These are phyloP conservation scores for Zea luxurians DNA, from an alignment of 176 grass and related monocot species.

Conservation along the genomic window DNA sequence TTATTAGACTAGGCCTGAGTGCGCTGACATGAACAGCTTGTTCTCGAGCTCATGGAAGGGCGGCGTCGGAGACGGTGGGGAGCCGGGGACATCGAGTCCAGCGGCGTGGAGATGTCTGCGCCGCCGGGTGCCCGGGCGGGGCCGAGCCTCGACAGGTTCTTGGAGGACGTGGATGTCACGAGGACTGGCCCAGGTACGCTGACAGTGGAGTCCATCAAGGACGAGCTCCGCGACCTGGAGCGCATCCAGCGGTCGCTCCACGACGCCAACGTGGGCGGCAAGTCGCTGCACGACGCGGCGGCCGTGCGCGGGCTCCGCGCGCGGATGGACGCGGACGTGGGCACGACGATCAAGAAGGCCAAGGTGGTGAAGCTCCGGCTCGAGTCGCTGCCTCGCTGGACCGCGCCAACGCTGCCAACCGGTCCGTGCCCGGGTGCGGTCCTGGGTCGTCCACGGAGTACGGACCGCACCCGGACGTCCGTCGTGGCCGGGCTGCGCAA, in stretches of 20 bases:
- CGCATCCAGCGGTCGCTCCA: constrained; percentile 65
- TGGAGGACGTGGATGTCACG: constrained; percentile 59
- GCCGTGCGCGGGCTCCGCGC: constrained; percentile 66
- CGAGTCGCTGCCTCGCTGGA: constrained; percentile 91
- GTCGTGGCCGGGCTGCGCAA: constrained; percentile 79
- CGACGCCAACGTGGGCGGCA: constrained; percentile 72
- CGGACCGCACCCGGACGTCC: constrained; percentile 79
- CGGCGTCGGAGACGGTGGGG: constrained; percentile 15
- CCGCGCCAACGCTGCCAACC: constrained; percentile 92
- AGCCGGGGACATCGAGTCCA: constrained; percentile 47
- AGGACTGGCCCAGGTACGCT: too few species aligned
- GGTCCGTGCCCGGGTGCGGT: constrained; percentile 64
- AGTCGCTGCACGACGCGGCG: constrained; percentile 79
- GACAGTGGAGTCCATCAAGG: constrained; percentile 69
- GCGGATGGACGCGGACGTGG: constrained; percentile 74
- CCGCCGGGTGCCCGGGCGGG: constrained; percentile 43
- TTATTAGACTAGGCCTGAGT: too few species aligned
- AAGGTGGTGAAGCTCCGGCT: constrained; percentile 86
- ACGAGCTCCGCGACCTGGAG: constrained; percentile 83
- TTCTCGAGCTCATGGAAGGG: background rate
- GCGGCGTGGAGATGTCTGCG: constrained; percentile 59
- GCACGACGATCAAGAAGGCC: constrained; percentile 78
- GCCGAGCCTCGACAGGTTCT: constrained; percentile 76
- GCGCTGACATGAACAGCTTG: too few species aligned
- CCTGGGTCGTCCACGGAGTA: constrained; percentile 48